phyloP scores from a whole-genome alignment of 345 rosid genomes.

The Lumnitzera littorea region DNA sequence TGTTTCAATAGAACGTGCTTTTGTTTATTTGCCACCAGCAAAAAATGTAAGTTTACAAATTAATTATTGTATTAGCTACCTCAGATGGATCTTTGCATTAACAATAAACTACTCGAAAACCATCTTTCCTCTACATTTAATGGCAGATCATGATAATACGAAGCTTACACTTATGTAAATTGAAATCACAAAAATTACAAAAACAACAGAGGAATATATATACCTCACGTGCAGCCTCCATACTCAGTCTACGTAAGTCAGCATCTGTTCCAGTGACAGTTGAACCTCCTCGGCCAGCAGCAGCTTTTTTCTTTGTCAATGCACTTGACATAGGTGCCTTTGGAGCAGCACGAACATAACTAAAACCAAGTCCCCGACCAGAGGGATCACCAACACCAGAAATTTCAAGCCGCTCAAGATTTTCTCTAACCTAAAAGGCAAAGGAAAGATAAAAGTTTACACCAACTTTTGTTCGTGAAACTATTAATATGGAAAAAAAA shows the following conservation, averaged over 20 bases:
- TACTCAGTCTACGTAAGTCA: slow-evolving; percentile 94
- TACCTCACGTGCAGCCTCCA: slow-evolving; percentile 99
- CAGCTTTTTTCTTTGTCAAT: slow-evolving; percentile 70
- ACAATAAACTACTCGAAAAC: too few species aligned
- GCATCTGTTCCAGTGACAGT: slow-evolving; percentile 99
- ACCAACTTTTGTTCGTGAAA: background rate
- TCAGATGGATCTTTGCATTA: too few species aligned
- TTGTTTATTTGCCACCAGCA: too few species aligned
- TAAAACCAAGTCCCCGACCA: slow-evolving; percentile 95
- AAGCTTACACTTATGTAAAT: too few species aligned
- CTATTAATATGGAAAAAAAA: too few species aligned
- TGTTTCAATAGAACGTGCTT: too few species aligned
- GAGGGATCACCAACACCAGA: slow-evolving; percentile 99
- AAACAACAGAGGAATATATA: background rate
- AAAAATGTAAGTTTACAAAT: too few species aligned
- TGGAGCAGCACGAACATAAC: slow-evolving; percentile 85
- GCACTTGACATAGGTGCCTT: slow-evolving; percentile 84
- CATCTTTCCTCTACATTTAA: too few species aligned
- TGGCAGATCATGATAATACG: too few species aligned
- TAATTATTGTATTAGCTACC: too few species aligned
- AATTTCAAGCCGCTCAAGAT: slow-evolving; percentile 94
- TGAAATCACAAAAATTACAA: too few species aligned
- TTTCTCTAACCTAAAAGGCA: slow-evolving; percentile 76
- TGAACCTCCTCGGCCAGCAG: slow-evolving; percentile 78
- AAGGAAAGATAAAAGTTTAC: background rate